phyloP scores from a whole-genome alignment of 1,284 basidiomycete genomes.

The Apiotrichum akiyoshidainum region DNA sequence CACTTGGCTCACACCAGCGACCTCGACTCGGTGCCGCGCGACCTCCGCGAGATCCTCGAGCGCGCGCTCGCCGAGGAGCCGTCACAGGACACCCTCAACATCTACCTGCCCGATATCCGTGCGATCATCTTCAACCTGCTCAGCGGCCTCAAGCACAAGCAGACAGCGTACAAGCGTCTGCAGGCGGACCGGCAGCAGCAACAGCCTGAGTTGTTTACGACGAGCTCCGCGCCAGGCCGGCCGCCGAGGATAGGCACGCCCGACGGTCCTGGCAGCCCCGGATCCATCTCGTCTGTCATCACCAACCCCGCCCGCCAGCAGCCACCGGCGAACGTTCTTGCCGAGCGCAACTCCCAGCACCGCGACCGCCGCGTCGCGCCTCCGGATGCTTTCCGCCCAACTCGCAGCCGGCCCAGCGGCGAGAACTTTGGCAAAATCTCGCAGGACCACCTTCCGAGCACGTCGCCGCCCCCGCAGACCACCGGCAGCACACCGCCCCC shows the following conservation, averaged over 20 bases:
- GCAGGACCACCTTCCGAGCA: background rate
- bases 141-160: slow-evolving; percentile 87
- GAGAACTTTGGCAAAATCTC: background rate
- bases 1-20: slow-evolving; percentile 59
- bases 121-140: slow-evolving; percentile 89
- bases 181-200: slow-evolving; percentile 28
- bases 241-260: slow-evolving; percentile 1
- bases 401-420: slow-evolving; percentile 21
- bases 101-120: slow-evolving; percentile 86
- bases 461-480: slow-evolving; percentile 21
- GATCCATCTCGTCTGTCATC: slow-evolving; percentile 11
- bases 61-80: slow-evolving; percentile 87
- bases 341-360: slow-evolving; percentile 23
- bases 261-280: slow-evolving; percentile 16
- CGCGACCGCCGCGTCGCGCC: slow-evolving; percentile 36
- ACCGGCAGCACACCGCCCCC: background rate
- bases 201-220: background rate
- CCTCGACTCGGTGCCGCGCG: slow-evolving; percentile 80
- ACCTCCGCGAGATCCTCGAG: slow-evolving; percentile 84
- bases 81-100: slow-evolving; percentile 74
- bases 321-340: slow-evolving; percentile 25
- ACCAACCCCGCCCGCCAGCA: slow-evolving; percentile 1
- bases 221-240: background rate
- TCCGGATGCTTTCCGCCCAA: slow-evolving; percentile 50
- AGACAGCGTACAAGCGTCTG: slow-evolving; percentile 63